Conservation (phyloP, 495 filamentous ascomycete species). For the Terfezia claveryi region DNA sequence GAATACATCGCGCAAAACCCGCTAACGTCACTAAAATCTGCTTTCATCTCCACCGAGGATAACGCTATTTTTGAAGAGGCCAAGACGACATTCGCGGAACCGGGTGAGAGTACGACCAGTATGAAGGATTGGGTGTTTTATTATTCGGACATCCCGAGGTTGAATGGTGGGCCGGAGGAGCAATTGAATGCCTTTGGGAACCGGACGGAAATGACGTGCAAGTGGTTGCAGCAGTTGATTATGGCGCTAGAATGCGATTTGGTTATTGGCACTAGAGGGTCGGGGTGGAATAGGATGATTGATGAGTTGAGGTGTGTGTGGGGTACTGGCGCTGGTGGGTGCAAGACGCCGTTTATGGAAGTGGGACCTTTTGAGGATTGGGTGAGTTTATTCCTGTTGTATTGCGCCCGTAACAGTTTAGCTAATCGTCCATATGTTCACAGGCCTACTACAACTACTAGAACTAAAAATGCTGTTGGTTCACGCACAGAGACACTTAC, state of each 20-base stretch:
- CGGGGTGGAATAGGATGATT: slow-evolving; percentile 9
- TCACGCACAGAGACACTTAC: too few species aligned
- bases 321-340: slow-evolving; percentile 1
- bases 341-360: slow-evolving; percentile 5
- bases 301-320: slow-evolving; percentile 9
- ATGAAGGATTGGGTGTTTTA: slow-evolving; percentile 7
- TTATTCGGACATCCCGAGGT: slow-evolving; percentile 9
- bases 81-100: slow-evolving; percentile 2
- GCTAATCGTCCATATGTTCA: too few species aligned
- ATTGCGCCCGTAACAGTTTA: too few species aligned
- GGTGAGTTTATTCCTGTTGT: not conserved
- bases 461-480: too few species aligned
- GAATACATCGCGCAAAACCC: slow-evolving; percentile 8
- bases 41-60: slow-evolving; percentile 12
- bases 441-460: too few species aligned
- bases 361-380: slow-evolving; percentile 7
- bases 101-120: slow-evolving; percentile 3
- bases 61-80: slow-evolving; percentile 4
- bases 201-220: slow-evolving; percentile 12
- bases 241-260: slow-evolving; percentile 8
- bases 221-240: slow-evolving; percentile 11
- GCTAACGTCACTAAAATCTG: slow-evolving; percentile 2
- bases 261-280: slow-evolving; percentile 6
- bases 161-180: slow-evolving; percentile 5
- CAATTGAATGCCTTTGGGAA: slow-evolving; percentile 11